phyloP scores from a whole-genome alignment of 2,329 filamentous ascomycete species.

The Cadophora malorum region DNA sequence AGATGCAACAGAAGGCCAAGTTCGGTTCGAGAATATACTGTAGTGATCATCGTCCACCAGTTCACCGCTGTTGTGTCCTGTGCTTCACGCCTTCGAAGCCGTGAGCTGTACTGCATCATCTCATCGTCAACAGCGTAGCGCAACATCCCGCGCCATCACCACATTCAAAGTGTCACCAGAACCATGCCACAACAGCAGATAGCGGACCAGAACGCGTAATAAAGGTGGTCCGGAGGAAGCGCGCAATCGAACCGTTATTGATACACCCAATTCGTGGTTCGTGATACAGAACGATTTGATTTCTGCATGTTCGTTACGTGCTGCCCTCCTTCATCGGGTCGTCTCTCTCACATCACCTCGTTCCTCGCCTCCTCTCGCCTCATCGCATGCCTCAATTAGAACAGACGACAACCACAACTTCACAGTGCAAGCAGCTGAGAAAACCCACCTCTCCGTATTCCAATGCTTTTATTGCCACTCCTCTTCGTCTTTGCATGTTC shows the following conservation, averaged over 20 bases:
- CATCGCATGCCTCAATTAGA: neutral
- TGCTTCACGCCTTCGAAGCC: neutral
- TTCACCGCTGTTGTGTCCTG: slow-evolving; percentile 7
- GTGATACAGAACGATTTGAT: neutral
- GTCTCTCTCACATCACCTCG: neutral
- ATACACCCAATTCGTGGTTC: neutral
- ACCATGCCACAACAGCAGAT: neutral
- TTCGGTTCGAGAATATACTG: neutral
- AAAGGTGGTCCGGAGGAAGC: neutral
- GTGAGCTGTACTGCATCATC: neutral
- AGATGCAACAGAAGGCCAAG: neutral
- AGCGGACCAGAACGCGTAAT: neutral
- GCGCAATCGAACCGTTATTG: neutral
- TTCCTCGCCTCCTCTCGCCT: neutral
- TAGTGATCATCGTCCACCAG: neutral
- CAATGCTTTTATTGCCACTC: neutral
- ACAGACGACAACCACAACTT: neutral
- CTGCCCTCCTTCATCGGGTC: neutral
- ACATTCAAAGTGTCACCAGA: neutral
- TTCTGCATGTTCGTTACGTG: neutral
- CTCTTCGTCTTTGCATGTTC: neutral
- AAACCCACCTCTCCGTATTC: neutral
- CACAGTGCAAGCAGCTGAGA: neutral
- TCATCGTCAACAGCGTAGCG: neutral
- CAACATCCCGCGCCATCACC: neutral